phyloP scores from a whole-genome alignment of 768 basidiomycete genomes.

The Mycena chlorophos region DNA sequence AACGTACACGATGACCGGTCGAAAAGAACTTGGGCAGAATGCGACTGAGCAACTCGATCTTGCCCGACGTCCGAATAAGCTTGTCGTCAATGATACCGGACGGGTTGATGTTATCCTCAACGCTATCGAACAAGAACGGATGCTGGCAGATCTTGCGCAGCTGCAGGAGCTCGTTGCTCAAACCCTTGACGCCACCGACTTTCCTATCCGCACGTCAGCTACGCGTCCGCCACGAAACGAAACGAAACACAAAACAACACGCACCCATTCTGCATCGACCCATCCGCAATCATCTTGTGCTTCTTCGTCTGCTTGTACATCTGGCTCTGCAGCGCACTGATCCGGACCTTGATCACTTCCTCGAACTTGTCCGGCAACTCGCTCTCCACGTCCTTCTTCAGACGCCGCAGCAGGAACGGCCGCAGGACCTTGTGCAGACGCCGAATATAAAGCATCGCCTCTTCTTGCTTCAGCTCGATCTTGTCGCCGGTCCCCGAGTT shows the following conservation, averaged over 20 bases:
- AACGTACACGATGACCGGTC: constrained; percentile 67
- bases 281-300: constrained; percentile 94
- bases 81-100: constrained; percentile 79
- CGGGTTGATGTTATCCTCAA: constrained; percentile 92
- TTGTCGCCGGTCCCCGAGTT: constrained; percentile 98
- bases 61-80: constrained; percentile 85
- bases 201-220: constrained; percentile 44
- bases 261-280: constrained; percentile 66
- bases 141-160: constrained; percentile 98
- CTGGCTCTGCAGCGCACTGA: constrained; percentile 90
- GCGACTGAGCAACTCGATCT: constrained; percentile 88
- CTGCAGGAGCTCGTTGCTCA: constrained; percentile 96
- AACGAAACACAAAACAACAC: constrained; percentile 33
- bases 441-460: constrained; percentile 93
- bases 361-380: constrained; percentile 97
- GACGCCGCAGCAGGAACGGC: constrained; percentile 86
- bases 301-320: constrained; percentile 98
- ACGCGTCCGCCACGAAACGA: not conserved
- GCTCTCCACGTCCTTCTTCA: constrained; percentile 97
- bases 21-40: constrained; percentile 94
- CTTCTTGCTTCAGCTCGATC: constrained; percentile 99
- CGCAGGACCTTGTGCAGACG: constrained; percentile 94
- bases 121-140: constrained; percentile 93
- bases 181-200: constrained; percentile 77
- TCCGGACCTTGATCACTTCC: constrained; percentile 94